Percentiles rank a stretch among this genome's conserved stretches.
These are phyloP conservation scores for Diaporthe amygdali DNA, from an alignment of 2,329 filamentous ascomycete species.

Conservation along the genomic window DNA sequence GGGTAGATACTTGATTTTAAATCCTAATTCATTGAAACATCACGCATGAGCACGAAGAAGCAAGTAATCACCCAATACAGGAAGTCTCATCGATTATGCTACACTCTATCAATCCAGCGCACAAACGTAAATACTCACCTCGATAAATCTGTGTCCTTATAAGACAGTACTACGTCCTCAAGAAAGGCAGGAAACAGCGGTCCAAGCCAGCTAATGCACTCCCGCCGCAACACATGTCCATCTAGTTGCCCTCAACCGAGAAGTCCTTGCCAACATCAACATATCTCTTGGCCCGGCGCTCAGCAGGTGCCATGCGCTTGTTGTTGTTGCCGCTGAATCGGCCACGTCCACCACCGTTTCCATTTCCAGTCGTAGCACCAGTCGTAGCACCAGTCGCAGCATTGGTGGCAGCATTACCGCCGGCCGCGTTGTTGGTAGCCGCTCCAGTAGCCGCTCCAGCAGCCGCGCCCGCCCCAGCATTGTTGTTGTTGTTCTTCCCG, in stretches of 20 bases:
- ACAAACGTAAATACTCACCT: neutral
- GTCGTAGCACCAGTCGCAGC: neutral
- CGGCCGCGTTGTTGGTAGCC: too few relatives aligned
- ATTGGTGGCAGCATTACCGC: too few relatives aligned
- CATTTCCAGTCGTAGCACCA: neutral
- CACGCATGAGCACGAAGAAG: too few relatives aligned
- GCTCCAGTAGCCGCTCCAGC: too few relatives aligned
- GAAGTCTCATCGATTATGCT: neutral
- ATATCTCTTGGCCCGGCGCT: constrained; percentile 1
- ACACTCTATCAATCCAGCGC: neutral
- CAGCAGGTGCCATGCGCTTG: constrained; percentile 1
- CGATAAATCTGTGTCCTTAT: neutral
- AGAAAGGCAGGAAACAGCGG: neutral
- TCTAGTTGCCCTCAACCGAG: neutral
- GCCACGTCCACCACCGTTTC: neutral
- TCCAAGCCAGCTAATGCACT: neutral
- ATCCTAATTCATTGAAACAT: too few relatives aligned
- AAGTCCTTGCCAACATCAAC: constrained; percentile 6
- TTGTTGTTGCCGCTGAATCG: neutral
- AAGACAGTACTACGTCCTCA: neutral
- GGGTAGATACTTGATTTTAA: neutral
- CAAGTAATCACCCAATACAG: too few relatives aligned
- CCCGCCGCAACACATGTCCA: neutral
- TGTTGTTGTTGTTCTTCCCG: neutral
- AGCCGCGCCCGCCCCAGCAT: neutral